A percentile compares a stretch with the other conserved stretches of the same genome.
phyloP scores from a whole-genome alignment of 179 eudicot species.

The Drosera spatulata region DNA sequence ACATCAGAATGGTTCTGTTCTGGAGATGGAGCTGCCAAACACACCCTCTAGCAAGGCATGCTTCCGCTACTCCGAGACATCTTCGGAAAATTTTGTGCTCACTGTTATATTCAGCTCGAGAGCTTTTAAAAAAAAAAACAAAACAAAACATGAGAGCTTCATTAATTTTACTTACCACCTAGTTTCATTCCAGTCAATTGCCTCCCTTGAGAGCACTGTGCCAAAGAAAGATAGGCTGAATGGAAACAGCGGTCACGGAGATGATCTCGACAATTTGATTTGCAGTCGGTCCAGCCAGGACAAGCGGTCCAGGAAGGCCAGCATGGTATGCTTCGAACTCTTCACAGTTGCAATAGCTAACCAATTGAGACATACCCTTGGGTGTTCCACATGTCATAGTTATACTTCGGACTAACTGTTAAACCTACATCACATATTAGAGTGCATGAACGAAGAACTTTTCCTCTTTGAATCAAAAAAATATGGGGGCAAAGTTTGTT shows the following conservation, averaged over 20 bases:
- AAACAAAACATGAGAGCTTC: not conserved
- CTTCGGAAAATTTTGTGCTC: not conserved
- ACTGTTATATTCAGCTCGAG: too few species aligned
- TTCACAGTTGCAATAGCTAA: not conserved
- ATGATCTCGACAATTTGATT: conserved; percentile 13
- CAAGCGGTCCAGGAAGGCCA: conserved; percentile 59
- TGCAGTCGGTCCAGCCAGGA: conserved; percentile 61
- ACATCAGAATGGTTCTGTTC: conserved; percentile 29
- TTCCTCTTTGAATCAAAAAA: too few species aligned
- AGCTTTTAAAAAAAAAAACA: too few species aligned
- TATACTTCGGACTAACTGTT: not conserved
- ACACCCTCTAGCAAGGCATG: conserved; percentile 78
- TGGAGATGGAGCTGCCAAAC: conserved; percentile 30
- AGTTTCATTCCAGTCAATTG: conserved; percentile 50
- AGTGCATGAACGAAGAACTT: too few species aligned
- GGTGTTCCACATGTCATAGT: not conserved
- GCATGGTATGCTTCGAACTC: conserved; percentile 46
- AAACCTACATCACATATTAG: too few species aligned
- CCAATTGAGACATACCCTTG: not conserved
- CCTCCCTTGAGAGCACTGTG: conserved; percentile 64
- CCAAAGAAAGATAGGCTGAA: conserved; percentile 35
- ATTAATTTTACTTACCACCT: not conserved
- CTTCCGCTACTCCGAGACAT: not conserved
- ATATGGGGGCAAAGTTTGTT: too few species aligned
- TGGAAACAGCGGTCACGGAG: conserved; percentile 17